Percentiles rank a stretch among this genome's conserved stretches.
These are phyloP conservation scores for Telfairia occidentalis DNA, from an alignment of 331 rosid species.

Conservation along the genomic window DNA sequence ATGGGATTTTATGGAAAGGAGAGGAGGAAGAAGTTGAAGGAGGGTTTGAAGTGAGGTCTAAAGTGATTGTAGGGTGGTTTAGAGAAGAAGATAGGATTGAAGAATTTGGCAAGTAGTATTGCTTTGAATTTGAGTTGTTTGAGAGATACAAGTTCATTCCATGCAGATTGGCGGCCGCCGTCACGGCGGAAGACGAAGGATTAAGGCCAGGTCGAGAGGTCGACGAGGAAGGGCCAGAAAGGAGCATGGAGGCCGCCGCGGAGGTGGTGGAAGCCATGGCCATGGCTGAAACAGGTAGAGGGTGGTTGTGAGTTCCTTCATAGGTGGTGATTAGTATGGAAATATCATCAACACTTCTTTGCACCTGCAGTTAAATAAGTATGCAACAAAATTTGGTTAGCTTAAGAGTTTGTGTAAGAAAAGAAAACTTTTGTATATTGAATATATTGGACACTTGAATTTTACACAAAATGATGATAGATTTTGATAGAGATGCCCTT, in stretches of 20 bases:
- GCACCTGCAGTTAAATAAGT: conserved; percentile 36
- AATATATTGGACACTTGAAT: too few species aligned
- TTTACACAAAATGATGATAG: too few species aligned
- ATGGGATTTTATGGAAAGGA: conserved; percentile 24
- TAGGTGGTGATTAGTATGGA: conserved; percentile 68
- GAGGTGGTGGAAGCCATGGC: conserved; percentile 96
- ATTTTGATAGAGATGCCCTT: too few species aligned
- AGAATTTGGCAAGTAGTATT: conserved; percentile 42
- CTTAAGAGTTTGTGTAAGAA: background rate
- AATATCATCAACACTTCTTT: conserved; percentile 69
- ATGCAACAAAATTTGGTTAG: background rate
- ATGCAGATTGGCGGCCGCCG: conserved; percentile 27
- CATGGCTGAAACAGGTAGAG: conserved; percentile 70
- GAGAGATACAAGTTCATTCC: conserved; percentile 46
- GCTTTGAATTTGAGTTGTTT: conserved; percentile 39
- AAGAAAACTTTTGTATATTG: too few species aligned
- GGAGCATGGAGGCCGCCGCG: conserved; percentile 81
- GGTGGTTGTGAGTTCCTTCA: conserved; percentile 88
- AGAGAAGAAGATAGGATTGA: conserved; percentile 37
- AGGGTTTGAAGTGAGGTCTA: conserved; percentile 72
- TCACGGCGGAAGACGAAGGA: conserved; percentile 5
- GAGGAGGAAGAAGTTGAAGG: conserved; percentile 28
- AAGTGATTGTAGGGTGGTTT: conserved; percentile 59
- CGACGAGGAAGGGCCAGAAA: conserved; percentile 77
- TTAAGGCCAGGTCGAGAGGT: conserved; percentile 20